A percentile compares a stretch with the other conserved stretches of the same genome.
Conservation (phyloP, 2,329 filamentous ascomycete species). For the Penicillium sp. region DNA sequence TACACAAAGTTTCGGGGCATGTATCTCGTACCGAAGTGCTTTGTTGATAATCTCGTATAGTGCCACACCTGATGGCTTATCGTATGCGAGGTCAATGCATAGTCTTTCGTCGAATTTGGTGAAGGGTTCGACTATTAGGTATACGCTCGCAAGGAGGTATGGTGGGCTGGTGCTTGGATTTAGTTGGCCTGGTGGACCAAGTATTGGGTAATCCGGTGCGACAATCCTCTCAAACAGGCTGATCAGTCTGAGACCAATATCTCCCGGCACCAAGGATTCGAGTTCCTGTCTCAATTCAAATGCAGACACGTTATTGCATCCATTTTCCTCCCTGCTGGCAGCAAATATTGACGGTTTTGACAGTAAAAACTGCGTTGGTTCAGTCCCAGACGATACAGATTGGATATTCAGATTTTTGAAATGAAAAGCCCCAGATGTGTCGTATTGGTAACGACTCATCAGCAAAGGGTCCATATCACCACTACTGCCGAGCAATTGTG, state of each 20-base stretch:
- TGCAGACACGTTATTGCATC: not conserved
- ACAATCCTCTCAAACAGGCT: not conserved
- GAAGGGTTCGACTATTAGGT: conserved; percentile 2
- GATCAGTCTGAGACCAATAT: not conserved
- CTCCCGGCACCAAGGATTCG: not conserved
- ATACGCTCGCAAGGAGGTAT: conserved; percentile 1
- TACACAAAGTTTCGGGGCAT: not conserved
- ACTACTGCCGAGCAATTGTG: not conserved
- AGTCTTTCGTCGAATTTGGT: conserved; percentile 4
- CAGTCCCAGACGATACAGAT: not conserved
- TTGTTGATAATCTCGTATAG: conserved; percentile 1
- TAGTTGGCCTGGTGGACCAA: not conserved
- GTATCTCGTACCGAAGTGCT: not conserved
- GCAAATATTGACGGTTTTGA: conserved; percentile 1
- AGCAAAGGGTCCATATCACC: conserved; percentile 6
- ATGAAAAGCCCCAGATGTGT: not conserved
- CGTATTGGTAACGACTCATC: not conserved
- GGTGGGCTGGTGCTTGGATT: not conserved
- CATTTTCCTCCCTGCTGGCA: not conserved
- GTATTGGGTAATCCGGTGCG: not conserved
- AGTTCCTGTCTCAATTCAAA: not conserved
- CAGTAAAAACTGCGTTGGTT: not conserved
- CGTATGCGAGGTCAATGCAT: conserved; percentile 5
- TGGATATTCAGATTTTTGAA: conserved; percentile 6
- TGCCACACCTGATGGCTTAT: not conserved